Conservation (phyloP, 1,284 basidiomycete species). For the Apiotrichum mycotoxinovorans region DNA sequence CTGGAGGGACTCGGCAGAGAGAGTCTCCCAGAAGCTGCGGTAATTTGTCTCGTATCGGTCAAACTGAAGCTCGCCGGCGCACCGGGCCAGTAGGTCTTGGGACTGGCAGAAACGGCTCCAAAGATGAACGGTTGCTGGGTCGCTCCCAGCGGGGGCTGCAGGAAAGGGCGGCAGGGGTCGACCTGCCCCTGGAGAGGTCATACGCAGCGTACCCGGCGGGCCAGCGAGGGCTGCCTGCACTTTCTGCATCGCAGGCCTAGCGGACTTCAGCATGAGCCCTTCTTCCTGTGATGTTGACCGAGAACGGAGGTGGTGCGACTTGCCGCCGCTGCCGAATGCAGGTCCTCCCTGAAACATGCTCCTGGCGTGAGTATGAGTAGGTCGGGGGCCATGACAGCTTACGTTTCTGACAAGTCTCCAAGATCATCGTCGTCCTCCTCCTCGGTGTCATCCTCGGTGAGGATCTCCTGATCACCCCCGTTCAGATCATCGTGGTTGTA, state of each 20-base stretch:
- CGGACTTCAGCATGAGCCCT: conserved; percentile 10
- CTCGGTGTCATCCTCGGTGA: conserved; percentile 29
- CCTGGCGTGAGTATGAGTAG: not conserved
- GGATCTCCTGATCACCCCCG: conserved; percentile 15
- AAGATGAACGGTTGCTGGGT: conserved; percentile 19
- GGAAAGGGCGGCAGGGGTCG: conserved; percentile 31
- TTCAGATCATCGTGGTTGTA: conserved; percentile 12
- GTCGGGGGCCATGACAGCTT: not conserved
- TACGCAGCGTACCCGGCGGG: not conserved
- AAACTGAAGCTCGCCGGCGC: conserved; percentile 26
- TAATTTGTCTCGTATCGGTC: conserved; percentile 36
- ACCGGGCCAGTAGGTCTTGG: conserved; percentile 30
- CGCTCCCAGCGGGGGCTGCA: conserved; percentile 14
- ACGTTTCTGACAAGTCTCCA: conserved; percentile 15
- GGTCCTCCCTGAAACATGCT: conserved; percentile 2
- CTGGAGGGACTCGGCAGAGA: conserved; percentile 18
- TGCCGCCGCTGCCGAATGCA: not conserved
- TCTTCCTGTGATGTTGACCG: conserved; percentile 15
- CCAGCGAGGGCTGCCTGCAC: conserved; percentile 5
- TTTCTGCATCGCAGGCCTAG: conserved; percentile 13
- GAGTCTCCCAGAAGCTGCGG: conserved; percentile 34
- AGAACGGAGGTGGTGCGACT: conserved; percentile 2
- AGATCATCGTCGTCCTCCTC: conserved; percentile 39
- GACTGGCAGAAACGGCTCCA: conserved; percentile 36
- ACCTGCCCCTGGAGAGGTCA: conserved; percentile 3